phyloP scores from a whole-genome alignment of 352 stramenopile genomes.

The Albugo candida region DNA sequence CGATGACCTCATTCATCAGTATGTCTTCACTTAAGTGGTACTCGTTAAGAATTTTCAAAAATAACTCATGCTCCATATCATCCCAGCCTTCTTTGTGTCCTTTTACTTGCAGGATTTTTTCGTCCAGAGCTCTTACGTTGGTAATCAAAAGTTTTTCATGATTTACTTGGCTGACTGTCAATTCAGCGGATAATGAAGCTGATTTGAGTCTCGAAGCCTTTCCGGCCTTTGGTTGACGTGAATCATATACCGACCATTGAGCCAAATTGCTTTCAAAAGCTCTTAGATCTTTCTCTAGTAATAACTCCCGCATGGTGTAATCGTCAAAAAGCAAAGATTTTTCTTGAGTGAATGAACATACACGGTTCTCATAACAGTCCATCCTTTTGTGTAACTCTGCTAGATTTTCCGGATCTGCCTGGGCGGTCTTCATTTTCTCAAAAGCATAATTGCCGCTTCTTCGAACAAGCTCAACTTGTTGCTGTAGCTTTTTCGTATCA shows the following conservation, averaged over 20 bases:
- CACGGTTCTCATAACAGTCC: slow-evolving; percentile 21
- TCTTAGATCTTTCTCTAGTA: slow-evolving; percentile 30
- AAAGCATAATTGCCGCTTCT: no score
- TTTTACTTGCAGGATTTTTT: background rate
- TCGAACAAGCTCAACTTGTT: no score
- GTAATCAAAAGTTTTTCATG: background rate
- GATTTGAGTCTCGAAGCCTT: no score
- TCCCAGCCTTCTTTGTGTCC: slow-evolving; percentile 20
- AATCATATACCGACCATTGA: no score
- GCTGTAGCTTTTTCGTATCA: no score
- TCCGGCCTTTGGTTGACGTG: no score
- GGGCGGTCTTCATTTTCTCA: no score
- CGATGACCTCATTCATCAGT: slow-evolving; percentile 20
- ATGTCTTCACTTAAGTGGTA: slow-evolving; percentile 26
- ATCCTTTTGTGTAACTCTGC: slow-evolving; percentile 30
- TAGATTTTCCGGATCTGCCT: no score
- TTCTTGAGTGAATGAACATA: slow-evolving; percentile 16
- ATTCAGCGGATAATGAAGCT: no score
- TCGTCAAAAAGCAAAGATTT: slow-evolving; percentile 23
- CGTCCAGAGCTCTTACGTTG: background rate
- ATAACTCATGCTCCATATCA: slow-evolving; percentile 24
- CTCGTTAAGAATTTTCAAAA: slow-evolving; percentile 21
- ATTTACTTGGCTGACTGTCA: no score
- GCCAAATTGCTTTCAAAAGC: no score
- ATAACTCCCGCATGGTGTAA: slow-evolving; percentile 29